A percentile compares a stretch with the other conserved stretches of the same genome.
Evolutionary conservation across 306 rosid genomes (phyloP).

Genomic region (Cucurbita ficifolia): DNA sequence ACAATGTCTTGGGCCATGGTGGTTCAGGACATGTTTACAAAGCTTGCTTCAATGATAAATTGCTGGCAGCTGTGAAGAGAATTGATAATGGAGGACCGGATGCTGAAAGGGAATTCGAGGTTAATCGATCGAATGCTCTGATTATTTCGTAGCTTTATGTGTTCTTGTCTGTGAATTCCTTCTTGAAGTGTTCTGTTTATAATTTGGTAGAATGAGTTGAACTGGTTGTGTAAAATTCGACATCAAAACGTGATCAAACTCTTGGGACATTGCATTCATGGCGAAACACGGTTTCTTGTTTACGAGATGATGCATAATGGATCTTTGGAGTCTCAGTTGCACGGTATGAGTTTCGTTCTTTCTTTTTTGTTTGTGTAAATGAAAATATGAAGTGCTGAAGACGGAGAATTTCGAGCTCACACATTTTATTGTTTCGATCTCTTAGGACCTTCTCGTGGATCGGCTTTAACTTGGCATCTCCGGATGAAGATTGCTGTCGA

Average conservation of each 20-base stretch:
- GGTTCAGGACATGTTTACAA: constrained; percentile 45
- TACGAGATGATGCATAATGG: constrained; percentile 70
- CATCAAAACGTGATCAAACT: constrained; percentile 75
- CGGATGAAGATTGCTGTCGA: constrained; percentile 73
- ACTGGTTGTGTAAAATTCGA: constrained; percentile 62
- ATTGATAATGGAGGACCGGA: constrained; percentile 26
- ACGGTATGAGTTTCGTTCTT: constrained; percentile 24
- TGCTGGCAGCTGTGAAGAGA: constrained; percentile 58
- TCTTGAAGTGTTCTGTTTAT: constrained; percentile 5
- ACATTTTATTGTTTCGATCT: background rate
- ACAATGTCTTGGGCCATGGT: constrained; percentile 44
- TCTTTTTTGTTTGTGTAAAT: background rate
- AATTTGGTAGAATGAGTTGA: constrained; percentile 65
- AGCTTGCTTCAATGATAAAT: constrained; percentile 57
- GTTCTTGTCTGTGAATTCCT: constrained; percentile 3
- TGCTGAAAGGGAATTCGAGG: constrained; percentile 67
- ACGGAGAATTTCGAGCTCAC: background rate
- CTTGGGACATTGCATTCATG: constrained; percentile 60
- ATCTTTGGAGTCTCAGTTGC: constrained; percentile 60
- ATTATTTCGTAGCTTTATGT: background rate
- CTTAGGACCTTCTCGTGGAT: constrained; percentile 53
- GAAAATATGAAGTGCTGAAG: background rate
- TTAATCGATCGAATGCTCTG: constrained; percentile 13
- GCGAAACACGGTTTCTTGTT: constrained; percentile 62
- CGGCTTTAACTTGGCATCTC: constrained; percentile 61